These are phyloP conservation scores for Canna indica DNA, from an alignment of 176 grass and related monocot genomes.

Conservation along the genomic window DNA sequence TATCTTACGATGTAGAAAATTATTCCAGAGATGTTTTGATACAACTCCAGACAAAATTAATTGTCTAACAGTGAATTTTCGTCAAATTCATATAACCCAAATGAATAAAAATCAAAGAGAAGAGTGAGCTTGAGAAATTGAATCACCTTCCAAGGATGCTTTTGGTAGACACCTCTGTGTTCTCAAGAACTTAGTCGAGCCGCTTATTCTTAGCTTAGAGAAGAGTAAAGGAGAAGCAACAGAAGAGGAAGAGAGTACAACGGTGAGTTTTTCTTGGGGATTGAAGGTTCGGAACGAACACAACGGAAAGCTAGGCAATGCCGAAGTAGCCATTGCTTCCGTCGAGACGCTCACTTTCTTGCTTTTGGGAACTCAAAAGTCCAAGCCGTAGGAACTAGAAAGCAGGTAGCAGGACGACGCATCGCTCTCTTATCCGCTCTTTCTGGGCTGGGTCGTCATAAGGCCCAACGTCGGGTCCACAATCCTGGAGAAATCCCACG, in stretches of 20 bases:
- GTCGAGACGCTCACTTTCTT: no score
- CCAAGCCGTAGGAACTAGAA: background rate
- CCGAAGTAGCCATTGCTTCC: background rate
- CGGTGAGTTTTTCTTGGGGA: background rate
- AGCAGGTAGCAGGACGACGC: no score
- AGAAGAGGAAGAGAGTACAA: background rate
- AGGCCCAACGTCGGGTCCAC: background rate
- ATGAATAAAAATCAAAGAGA: no score
- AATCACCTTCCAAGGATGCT: constrained; percentile 33
- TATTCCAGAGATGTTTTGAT: no score
- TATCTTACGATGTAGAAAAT: no score
- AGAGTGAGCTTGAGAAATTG: no score
- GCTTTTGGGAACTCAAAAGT: no score
- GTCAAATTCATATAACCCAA: no score
- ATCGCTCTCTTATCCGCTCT: background rate
- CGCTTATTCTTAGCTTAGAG: background rate
- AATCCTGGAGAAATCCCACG: no score
- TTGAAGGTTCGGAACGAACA: background rate
- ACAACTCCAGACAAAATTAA: no score
- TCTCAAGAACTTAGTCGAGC: constrained; percentile 1
- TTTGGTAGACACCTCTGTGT: background rate
- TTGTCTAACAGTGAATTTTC: no score
- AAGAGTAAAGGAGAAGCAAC: background rate
- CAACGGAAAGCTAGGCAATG: background rate
- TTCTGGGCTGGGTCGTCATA: background rate